Evolutionary conservation across 352 stramenopile genomes (phyloP), one percentile per base, ranked within the genome.

Genomic region (Discostella stelligera): DNA sequence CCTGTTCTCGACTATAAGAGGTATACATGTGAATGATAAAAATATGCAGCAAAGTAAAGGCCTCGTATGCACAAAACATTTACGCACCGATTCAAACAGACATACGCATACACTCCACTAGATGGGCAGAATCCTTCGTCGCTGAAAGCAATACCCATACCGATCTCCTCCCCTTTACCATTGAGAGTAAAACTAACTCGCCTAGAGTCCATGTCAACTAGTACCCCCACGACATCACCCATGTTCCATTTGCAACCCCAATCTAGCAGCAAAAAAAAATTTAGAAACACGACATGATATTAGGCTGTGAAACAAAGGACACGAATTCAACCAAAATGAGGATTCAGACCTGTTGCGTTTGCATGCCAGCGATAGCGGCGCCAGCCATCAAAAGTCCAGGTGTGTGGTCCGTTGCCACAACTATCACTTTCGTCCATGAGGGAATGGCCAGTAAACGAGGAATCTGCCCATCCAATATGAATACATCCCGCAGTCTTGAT

Each of bases 101-200:
- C 89, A 78, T 88, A 94, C 37, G 90, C 86, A 77, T 94, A 95
- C 6, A 96, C 83, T 64, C 90, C 90, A 70, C 86, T 84, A 66
- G 82, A 92, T 44, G 89, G 89, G 18, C 84, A 72, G 62, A 94
- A 95, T 63, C 83, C 83, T 75, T 94, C 69, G 14, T 84, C 87
- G 55, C 67, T 86, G 71, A 95, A 95, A 20, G 92, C 92, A 58
- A 89, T 25, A 9, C 92, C 92, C 90, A 95, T 95, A 9, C 88
- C 89, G 56, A 95, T 92, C 80, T 94, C 90, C 83, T 94, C 88
- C 8, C 70, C 87, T 79, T 88, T 80, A n/a, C 92, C 92, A 83
- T 96, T 96, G 16, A 95, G 72, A 27, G 84, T 94, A 59, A 96
- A 96, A 48, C 80, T 90, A 27, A 96, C 77, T 27, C 65, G 85